Evolutionary conservation across 164 flowering plant species (phyloP), one percentile per base, ranked within the genome.

Genomic region (Berberis vulgaris): DNA sequence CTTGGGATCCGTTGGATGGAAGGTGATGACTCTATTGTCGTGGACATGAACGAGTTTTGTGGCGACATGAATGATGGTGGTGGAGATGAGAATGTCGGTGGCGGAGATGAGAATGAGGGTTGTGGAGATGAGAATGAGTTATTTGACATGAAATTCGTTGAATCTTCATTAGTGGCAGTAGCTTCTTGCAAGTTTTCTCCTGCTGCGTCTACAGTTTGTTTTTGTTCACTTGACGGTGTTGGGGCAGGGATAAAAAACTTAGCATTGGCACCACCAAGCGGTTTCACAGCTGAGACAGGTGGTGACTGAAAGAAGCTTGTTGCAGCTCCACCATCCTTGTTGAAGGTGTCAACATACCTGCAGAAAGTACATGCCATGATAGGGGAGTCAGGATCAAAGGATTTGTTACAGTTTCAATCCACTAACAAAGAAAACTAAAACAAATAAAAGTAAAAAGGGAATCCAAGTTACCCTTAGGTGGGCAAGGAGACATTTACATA

Each of bases 301-400:
- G 91, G 93, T 39, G 97, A 83, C 66, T 83, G 95, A 76, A 88
- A 89, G 46, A 63, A 61, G 67, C 77, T 87, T 53, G 83, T 72
- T 42, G 80, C 67, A 64, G 65, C 71, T n/a, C 85, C 91, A 57
- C 85, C 83, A 55, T 89, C 89, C 67, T 86, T 69, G 82, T 91
- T 89, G 71, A 89, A 95, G 60, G 99, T 91, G 78, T 95, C 99
- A 54, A 95, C 99, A 62, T 95, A 95, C 88, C 99, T 95, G 85
- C 61, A 67, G 73, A 68, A 71, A 64, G 49, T 43, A 59, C 61
- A 71, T 26, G 26, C 26, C 26, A 26, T 26, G 26, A 26, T 26
- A 26, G 26, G 26, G 26, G 26, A 26, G 26, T 26, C 26, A 26
- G 26, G 45, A 52, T n/a, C 47, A 4, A 59, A 53, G 59, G 59